Conservation (phyloP, 139 green algal species). For the Astrephomene gubernaculifera region DNA sequence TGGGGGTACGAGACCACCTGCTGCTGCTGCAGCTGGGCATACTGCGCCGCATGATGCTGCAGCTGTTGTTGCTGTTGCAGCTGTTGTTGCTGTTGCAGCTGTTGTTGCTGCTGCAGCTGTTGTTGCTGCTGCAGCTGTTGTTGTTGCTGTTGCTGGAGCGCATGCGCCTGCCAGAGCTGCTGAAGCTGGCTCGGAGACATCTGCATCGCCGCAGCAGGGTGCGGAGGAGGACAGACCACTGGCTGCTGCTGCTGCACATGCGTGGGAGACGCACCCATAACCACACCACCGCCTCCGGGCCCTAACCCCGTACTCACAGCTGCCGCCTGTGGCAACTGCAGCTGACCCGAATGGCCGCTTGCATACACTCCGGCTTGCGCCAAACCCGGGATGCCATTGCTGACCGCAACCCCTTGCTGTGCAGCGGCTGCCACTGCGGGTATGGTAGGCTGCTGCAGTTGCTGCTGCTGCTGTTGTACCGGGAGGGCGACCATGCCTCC, state of each 20-base stretch:
- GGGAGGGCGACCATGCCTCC: too few species aligned
- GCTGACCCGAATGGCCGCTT: too few species aligned
- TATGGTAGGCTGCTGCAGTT: too few species aligned
- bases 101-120: not conserved
- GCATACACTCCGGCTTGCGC: too few species aligned
- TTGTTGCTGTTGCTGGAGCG: not conserved
- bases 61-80: not conserved
- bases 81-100: not conserved
- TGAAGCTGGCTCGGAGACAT: not conserved
- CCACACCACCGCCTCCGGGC: not conserved
- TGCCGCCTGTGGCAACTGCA: too few species aligned
- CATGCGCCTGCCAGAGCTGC: not conserved
- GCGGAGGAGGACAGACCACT: not conserved
- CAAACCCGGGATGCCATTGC: too few species aligned
- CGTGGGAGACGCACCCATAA: not conserved
- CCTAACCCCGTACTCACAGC: too few species aligned
- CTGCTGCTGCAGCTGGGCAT: not conserved
- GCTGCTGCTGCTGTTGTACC: too few species aligned
- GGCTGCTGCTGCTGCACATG: not conserved
- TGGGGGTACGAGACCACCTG: not conserved
- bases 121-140: not conserved
- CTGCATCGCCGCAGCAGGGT: not conserved
- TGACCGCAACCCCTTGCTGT: too few species aligned
- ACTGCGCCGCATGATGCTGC: too few species aligned
- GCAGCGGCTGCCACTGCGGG: too few species aligned